Evolutionary conservation across 176 grass and related monocot genomes (phyloP), one percentile per base, ranked within the genome.

Genomic region (Oryza glumipatula): DNA sequence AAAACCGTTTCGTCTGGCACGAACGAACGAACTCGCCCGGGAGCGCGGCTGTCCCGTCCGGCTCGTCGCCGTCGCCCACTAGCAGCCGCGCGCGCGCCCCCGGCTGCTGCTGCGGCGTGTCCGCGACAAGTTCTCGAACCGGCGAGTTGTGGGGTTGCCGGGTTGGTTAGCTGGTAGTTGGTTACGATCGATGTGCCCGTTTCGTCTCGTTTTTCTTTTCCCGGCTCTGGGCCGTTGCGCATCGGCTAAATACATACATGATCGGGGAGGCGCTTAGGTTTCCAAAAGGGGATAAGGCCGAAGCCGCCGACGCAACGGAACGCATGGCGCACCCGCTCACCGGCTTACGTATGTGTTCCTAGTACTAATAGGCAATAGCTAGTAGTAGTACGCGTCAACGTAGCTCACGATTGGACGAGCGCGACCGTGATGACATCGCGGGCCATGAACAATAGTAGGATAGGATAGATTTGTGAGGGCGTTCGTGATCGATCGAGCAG

Each of bases 261-360:
- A 63, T 63, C 52, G 2, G 6, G 54, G 54, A 58, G 6, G 54
- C 19, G 54, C 54, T 58, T 58, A 63, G 74, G 75, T 88, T 85
- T 81, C 84, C 68, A 5, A 72, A 85, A 90, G 21, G 38, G 56
- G 80, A 79, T 78, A 82, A 83, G 49, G 36, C 54, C 7, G 16
- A 12, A 47, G 45, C 48, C 38, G 38, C 38, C 38, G 38, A 39
- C 21, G 80, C 17, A 63, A 66, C 19, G 47, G 35, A 66, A 43
- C 43, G 11, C 36, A 26, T 9, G 11, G 30, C 10, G 60, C 48
- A 46, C 65, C 23, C 19, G 32, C 47, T 49, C 41, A 43, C 16
- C 21, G 1, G 41, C 33, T 63, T 63, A 22, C 58, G 3, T 63
- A 9, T 4, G 58, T 4, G 21, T 1, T 0, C 56, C 54, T 22